Base-by-base conservation (phyloP, 371 early-diverging fungal genomes). In the Zopfochytrium polystomum region DNA sequence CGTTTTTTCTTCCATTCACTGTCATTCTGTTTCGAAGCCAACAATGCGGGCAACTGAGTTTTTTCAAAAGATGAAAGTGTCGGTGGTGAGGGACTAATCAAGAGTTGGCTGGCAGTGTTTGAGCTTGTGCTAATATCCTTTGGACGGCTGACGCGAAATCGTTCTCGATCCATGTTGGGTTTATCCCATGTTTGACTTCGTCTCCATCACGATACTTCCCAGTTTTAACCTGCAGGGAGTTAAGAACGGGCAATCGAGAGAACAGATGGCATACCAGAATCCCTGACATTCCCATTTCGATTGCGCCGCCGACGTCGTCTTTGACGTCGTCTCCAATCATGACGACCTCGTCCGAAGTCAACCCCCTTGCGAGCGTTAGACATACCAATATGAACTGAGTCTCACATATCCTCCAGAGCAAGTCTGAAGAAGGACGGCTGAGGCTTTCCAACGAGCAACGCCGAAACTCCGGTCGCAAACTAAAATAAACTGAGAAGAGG, bases 281-380 rank as follows among this genome's bases (percentile, higher is more conserved):
- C 2, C 90, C 84, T 58, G 78, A 74, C 32, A 91, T 71, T 0
- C 89, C 89, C 27, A 87, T 70, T 25, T 80, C 85, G 32, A 78
- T 67, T 1, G 91, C 91, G 23, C 82, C 89, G 18, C 87, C 89
- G 2, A 91, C 77, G 65, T 93, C 93, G 53, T 86, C 87, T 5
- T 78, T 71, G 3, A 89, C 85, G 56, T 91, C 90, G 60, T 93
- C 93, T 29, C 93, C 93, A 55, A 93, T 85, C 78, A 91, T 90
- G 0, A 86, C 88, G 26, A 87, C 88, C 2, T 76, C 57, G 49
- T 71, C 70, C 1, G 85, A 80, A 61, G 45, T 66, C 62, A 71
- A 64, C 34, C 71, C 76, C 56, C n/a, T 66, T 34, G n/a, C 11
- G 4, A 26, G 50, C 13, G 49, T 23, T 45, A 47, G 45, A 25